phyloP scores from a whole-genome alignment of 495 filamentous ascomycete genomes.

The Penicillium coprophilum region DNA sequence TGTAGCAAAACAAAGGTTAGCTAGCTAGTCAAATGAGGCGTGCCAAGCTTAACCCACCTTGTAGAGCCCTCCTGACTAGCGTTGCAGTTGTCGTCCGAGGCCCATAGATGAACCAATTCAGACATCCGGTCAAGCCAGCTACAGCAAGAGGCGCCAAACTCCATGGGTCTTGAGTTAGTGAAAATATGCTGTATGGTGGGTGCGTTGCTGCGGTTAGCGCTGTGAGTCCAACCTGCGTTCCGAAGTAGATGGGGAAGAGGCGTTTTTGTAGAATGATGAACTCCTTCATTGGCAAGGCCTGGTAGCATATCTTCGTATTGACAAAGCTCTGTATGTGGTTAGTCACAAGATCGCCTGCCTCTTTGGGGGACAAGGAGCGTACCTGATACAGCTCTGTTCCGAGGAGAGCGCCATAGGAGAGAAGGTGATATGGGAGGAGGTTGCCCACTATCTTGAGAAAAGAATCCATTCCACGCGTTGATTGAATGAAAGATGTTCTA shows the following conservation, averaged over 20 bases:
- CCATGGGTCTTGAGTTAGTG: constrained; percentile 30
- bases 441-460: constrained; percentile 19
- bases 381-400: constrained; percentile 53
- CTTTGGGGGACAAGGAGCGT: background rate
- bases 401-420: constrained; percentile 53
- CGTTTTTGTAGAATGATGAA: constrained; percentile 54
- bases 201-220: constrained; percentile 46
- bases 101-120: constrained; percentile 51
- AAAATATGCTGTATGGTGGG: constrained; percentile 42
- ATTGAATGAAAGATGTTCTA: background rate
- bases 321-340: constrained; percentile 42
- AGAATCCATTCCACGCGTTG: constrained; percentile 13
- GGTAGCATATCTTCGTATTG: constrained; percentile 51
- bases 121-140: constrained; percentile 35
- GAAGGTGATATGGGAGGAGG: constrained; percentile 47
- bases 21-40: background rate
- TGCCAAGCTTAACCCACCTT: constrained; percentile 29
- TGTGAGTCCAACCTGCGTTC: constrained; percentile 42
- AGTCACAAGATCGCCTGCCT: background rate
- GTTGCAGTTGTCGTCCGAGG: constrained; percentile 44
- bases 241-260: constrained; percentile 57
- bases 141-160: constrained; percentile 42
- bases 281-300: constrained; percentile 44
- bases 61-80: constrained; percentile 45
- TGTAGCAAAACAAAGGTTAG: constrained; percentile 2